Evolutionary conservation across 108 stramenopile species (phyloP), one percentile per base, ranked within the genome.

Genomic region (Skeletonema tropicum): DNA sequence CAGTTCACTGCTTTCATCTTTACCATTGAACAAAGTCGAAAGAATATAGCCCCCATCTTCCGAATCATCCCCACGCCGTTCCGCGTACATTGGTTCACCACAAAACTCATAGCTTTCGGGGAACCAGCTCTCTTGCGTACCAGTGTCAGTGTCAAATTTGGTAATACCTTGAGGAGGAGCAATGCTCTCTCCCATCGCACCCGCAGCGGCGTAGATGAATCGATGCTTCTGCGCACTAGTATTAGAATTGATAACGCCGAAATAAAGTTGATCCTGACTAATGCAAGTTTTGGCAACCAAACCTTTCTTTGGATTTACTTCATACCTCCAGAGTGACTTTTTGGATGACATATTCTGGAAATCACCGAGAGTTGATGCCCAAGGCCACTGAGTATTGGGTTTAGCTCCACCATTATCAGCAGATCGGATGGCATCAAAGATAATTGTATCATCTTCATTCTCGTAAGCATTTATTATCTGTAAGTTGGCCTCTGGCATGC

Each of bases 41-140:
- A 95, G 64, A 36, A 95, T 64, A 74, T 95, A 95, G 3, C 92
- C 92, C 59, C 76, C 87, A 64, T 92, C 88, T 69, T 87, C 88
- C 4, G 69, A 59, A 5, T 74, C 74, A 32, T 73, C 84, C 32
- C 63, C 67, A 32, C 61, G 58, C 68, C 73, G 31, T 29, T 77
- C 74, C 33, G 90, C 94, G 84, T 83, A 95, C 89, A 91, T 91
- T 55, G 94, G 94, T 68, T 95, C 94, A 21, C 94, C 94, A 68
- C 92, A 92, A 68, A 92, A 95, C 66, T 95, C 90, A 46, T 86
- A 66, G 21, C 69, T 62, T 57, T 90, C 82, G 36, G 92, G 91
- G 68, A 89, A 86, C 91, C 92, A 92, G 8, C 75, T 67, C 70
- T 90, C 86, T 33, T 75, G 83, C 31, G 77, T 33, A 52, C 69